phyloP scores from a whole-genome alignment of 306 rosid genomes.

The Bauhinia variegata region DNA sequence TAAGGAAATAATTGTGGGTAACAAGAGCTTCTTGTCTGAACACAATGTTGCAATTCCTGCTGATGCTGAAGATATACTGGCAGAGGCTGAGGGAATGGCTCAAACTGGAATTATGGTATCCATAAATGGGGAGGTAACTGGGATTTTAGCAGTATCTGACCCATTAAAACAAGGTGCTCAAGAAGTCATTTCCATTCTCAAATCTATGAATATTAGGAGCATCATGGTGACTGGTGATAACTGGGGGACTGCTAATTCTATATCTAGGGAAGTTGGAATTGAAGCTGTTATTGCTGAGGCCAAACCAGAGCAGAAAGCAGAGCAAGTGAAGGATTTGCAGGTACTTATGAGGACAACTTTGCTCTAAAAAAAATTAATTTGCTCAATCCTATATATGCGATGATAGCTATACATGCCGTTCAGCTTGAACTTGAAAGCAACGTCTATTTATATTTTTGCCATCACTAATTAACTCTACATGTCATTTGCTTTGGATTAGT shows the following conservation, averaged over 20 bases:
- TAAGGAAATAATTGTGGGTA: slow-evolving; percentile 67
- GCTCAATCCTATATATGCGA: background rate
- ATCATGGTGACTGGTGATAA: slow-evolving; percentile 82
- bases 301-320: slow-evolving; percentile 65
- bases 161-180: slow-evolving; percentile 66
- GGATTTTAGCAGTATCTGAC: slow-evolving; percentile 71
- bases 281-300: slow-evolving; percentile 71
- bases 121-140: slow-evolving; percentile 50
- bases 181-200: slow-evolving; percentile 73
- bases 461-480: background rate
- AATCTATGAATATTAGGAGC: slow-evolving; percentile 64
- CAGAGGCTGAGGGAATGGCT: slow-evolving; percentile 63
- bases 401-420: background rate
- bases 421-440: background rate
- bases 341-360: slow-evolving; percentile 35
- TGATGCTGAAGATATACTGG: slow-evolving; percentile 61
- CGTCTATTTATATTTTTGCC: background rate
- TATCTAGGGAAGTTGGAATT: slow-evolving; percentile 69
- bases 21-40: slow-evolving; percentile 61
- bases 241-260: slow-evolving; percentile 83
- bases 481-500: too few species aligned
- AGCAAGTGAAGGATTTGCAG: slow-evolving; percentile 71
- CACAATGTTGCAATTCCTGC: slow-evolving; percentile 47
- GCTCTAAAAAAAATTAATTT: background rate
- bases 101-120: slow-evolving; percentile 70